Conservation (phyloP, 2,329 filamentous ascomycete species). For the Fusarium beomiforme region DNA sequence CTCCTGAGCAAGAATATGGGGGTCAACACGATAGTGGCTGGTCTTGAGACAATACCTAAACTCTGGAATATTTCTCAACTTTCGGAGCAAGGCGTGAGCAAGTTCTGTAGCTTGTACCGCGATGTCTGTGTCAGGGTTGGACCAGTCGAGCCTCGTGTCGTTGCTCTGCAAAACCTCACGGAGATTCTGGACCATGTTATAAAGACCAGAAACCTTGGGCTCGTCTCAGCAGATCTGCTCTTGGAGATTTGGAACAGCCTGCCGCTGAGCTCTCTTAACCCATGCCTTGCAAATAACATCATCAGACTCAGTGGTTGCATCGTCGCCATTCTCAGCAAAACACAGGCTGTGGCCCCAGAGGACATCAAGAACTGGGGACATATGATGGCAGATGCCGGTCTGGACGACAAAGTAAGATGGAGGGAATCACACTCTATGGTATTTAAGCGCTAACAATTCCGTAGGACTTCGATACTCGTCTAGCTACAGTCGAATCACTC, state of each 20-base stretch:
- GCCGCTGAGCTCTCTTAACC: conserved; percentile 54
- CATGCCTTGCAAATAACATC: conserved; percentile 60
- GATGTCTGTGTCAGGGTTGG: conserved; percentile 51
- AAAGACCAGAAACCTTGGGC: conserved; percentile 29
- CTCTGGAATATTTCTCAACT: conserved; percentile 45
- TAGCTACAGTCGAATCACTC: conserved; percentile 67
- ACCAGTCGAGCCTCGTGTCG: conserved; percentile 57
- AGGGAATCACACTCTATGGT: conserved; percentile 34
- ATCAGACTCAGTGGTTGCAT: conserved; percentile 59
- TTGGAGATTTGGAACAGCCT: conserved; percentile 54
- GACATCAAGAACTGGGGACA: conserved; percentile 56
- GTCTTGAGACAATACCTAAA: conserved; percentile 48
- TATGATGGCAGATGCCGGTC: conserved; percentile 60
- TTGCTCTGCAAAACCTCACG: conserved; percentile 60
- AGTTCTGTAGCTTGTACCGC: conserved; percentile 56
- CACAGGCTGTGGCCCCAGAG: conserved; percentile 8
- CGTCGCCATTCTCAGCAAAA: conserved; percentile 48
- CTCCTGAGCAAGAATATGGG: conserved; percentile 45
- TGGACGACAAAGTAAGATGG: conserved; percentile 57
- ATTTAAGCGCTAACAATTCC: not conserved
- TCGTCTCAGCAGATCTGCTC: conserved; percentile 50
- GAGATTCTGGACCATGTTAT: conserved; percentile 56
- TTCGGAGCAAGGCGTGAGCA: conserved; percentile 40
- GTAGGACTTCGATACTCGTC: conserved; percentile 72
- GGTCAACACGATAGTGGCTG: conserved; percentile 50